A percentile compares a stretch with the other conserved stretches of the same genome.
These are phyloP conservation scores for Populus alba DNA, from an alignment of 345 rosid species.

Conservation along the genomic window DNA sequence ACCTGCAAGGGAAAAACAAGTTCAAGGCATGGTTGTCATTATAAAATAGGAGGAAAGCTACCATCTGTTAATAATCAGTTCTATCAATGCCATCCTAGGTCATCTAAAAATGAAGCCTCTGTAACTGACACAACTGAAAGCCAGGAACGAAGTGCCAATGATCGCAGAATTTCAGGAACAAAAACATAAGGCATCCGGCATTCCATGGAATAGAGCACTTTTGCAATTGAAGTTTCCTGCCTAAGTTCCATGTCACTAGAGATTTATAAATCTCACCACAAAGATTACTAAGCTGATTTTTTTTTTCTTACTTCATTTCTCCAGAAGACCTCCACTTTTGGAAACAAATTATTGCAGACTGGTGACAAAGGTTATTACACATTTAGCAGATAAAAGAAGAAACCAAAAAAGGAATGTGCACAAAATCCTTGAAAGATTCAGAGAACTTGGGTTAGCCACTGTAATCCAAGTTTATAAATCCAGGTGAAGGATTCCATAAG, in stretches of 20 bases:
- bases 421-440: not conserved
- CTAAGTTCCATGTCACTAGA: not conserved
- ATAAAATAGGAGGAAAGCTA: not conserved
- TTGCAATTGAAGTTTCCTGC: not conserved
- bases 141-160: not conserved
- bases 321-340: not conserved
- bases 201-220: not conserved
- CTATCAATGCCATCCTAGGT: slow-evolving; percentile 4
- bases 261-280: not conserved
- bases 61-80: not conserved
- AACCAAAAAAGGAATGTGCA: not conserved
- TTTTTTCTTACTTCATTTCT: slow-evolving; percentile 4
- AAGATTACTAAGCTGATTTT: not conserved
- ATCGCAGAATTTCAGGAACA: not conserved
- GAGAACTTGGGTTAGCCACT: not conserved
- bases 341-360: not conserved
- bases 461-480: not conserved
- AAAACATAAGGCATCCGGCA: not conserved
- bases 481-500: not conserved
- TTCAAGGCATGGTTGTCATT: not conserved
- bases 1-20: slow-evolving; percentile 52
- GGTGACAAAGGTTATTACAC: no score
- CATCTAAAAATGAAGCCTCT: not conserved
- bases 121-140: not conserved
- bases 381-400: not conserved